phyloP scores from a whole-genome alignment of 164 flowering plant species.

The Chloranthus sessilifolius region DNA sequence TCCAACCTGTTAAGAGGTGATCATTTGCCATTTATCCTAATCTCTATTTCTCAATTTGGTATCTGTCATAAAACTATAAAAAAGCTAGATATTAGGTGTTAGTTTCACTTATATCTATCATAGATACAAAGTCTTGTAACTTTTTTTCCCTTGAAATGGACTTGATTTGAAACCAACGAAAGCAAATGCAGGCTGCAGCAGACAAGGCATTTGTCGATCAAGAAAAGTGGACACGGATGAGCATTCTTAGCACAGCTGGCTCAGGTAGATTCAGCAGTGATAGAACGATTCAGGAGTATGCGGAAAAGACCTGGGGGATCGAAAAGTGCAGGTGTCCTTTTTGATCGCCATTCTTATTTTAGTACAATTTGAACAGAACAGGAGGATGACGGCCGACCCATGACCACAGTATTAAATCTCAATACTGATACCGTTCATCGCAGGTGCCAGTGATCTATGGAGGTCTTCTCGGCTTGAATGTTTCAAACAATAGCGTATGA shows the following conservation, averaged over 20 bases:
- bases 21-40: no score
- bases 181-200: conserved; percentile 37
- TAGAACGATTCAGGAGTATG: conserved; percentile 47
- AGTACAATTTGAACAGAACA: neutral
- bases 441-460: neutral
- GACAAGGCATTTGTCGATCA: conserved; percentile 51
- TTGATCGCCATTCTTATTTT: conserved; percentile 6
- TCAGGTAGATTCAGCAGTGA: conserved; percentile 59
- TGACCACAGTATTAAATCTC: neutral
- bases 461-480: neutral
- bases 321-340: conserved; percentile 44
- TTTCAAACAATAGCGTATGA: neutral
- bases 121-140: no score
- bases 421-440: neutral
- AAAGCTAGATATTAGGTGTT: no score
- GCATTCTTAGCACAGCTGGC: conserved; percentile 51
- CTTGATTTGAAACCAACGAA: neutral
- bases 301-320: conserved; percentile 46
- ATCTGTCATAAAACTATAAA: no score
- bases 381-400: neutral
- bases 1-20: no score
- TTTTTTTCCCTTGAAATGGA: neutral
- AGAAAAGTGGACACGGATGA: conserved; percentile 51
- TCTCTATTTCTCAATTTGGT: no score
- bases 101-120: no score